Evolutionary conservation across 2,329 filamentous ascomycete species (phyloP), one percentile per base, ranked within the genome.

Genomic region (Raffaelea albimanens): DNA sequence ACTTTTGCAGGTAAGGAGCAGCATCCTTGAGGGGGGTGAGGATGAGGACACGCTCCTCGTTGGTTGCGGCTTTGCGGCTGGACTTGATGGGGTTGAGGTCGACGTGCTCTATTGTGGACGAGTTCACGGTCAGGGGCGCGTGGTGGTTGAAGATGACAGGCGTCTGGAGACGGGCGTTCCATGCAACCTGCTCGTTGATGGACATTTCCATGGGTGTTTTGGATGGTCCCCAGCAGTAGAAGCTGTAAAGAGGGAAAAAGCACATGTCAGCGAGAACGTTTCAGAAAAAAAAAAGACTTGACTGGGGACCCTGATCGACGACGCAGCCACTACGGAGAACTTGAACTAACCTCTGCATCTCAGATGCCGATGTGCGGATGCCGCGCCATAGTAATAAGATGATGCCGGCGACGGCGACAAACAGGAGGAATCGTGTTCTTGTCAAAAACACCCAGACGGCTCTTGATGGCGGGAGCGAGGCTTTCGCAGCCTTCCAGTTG

Each of bases 201-300:
- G 85, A 80, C 88, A 98, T 95, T 55, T 93, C 82, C 82, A 95
- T 94, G 46, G 93, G 93, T n/a, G 93, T 80, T 71, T 94, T 96
- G 21, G 85, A 80, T 14, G 93, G 91, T 13, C 93, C 93, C 78
- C 89, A 97, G 72, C 93, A 98, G 69, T 95, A 95, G 68, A 95
- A 96, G 68, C 91, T 97, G 49, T 25, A 13, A 29, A 29, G 16
- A 13, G 11, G 40, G 14, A 7, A 20, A 9, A 38, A n/a, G 34
- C 34, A 23, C 36, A 7, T 3, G 49, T 48, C 19, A 44, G 25
- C 25, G 13, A 29, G 13, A 7, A 29, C 25, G 13, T 29, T 13
- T 13, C 25, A 48, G 34, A 44, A 21, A 33, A 42, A 44, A 43
- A 31, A 25, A 16, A 39, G 34, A 8, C 42, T 29, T 34, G 10